These are phyloP conservation scores for Aspergillus tamarii DNA, from an alignment of 2,329 filamentous ascomycete genomes.

Conservation along the genomic window DNA sequence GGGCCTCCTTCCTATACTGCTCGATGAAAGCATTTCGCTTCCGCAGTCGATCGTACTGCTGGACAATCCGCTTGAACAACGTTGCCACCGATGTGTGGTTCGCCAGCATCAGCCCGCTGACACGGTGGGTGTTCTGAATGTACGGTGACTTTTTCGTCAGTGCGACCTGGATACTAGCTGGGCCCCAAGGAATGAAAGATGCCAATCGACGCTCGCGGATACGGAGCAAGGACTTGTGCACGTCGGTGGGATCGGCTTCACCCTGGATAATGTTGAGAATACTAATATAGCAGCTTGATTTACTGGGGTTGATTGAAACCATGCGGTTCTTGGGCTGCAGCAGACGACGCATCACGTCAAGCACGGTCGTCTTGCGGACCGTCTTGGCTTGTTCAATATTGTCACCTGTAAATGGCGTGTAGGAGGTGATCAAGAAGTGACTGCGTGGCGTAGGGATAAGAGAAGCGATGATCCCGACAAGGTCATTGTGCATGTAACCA, in stretches of 20 bases:
- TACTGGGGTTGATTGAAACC: conserved; percentile 93
- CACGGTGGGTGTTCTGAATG: conserved; percentile 88
- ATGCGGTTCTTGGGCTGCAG: conserved; percentile 98
- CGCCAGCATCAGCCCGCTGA: conserved; percentile 94
- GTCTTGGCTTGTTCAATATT: conserved; percentile 97
- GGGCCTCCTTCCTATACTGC: conserved; percentile 91
- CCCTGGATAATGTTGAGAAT: conserved; percentile 99
- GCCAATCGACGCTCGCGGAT: conserved; percentile 93
- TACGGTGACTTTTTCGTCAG: conserved; percentile 96
- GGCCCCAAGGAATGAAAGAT: conserved; percentile 97
- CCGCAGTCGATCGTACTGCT: conserved; percentile 89
- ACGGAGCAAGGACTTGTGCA: conserved; percentile 95
- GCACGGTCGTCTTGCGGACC: conserved; percentile 93
- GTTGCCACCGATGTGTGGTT: conserved; percentile 98
- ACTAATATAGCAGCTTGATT: conserved; percentile 98
- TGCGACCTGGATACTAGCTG: conserved; percentile 95
- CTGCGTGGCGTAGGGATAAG: conserved; percentile 95
- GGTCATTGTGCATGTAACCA: conserved; percentile 99
- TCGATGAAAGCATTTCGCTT: conserved; percentile 98
- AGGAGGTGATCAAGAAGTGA: conserved; percentile 98
- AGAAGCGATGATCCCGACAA: conserved; percentile 93
- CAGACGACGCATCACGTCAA: conserved; percentile 95
- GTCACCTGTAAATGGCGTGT: conserved; percentile 95
- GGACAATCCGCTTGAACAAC: conserved; percentile 90
- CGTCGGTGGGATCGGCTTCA: conserved; percentile 94